Conservation (phyloP, 257 asterid genomes). For the Solanum acaule region DNA sequence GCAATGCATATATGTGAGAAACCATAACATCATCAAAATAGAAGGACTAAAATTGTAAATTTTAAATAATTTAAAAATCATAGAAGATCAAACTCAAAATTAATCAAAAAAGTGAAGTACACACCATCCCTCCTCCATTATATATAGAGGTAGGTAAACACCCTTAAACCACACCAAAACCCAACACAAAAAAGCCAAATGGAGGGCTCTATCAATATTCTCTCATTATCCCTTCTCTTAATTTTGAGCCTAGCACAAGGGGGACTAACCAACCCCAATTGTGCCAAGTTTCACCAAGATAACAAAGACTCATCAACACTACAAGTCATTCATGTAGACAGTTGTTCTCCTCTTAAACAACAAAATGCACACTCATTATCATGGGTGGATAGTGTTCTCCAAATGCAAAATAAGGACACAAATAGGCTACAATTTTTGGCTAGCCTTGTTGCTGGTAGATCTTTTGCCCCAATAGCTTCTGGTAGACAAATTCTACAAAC, state of each 20-base stretch:
- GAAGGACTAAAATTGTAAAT: neutral
- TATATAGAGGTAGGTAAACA: neutral
- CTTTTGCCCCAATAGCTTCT: constrained; percentile 60
- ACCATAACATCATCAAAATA: too few species aligned
- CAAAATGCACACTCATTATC: constrained; percentile 15
- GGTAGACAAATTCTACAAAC: constrained; percentile 57
- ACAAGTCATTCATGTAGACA: constrained; percentile 46
- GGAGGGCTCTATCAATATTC: neutral
- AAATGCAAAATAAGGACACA: constrained; percentile 60
- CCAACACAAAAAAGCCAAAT: neutral
- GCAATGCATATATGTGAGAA: too few species aligned
- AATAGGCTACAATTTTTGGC: constrained; percentile 49
- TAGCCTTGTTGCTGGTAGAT: constrained; percentile 51
- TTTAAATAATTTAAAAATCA: neutral
- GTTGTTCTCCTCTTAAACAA: constrained; percentile 53
- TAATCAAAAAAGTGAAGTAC: neutral
- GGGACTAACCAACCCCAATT: constrained; percentile 11
- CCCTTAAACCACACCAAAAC: neutral
- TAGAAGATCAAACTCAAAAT: neutral
- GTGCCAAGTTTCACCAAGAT: constrained; percentile 13
- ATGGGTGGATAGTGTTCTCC: constrained; percentile 55
- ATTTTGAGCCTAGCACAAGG: constrained; percentile 17
- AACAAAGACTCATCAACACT: constrained; percentile 46
- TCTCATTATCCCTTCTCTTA: constrained; percentile 15
- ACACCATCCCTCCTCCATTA: neutral